A percentile compares a stretch with the other conserved stretches of the same genome.
These are phyloP conservation scores for Paspalum vaginatum DNA, from an alignment of 176 grass and related monocot genomes.

Conservation along the genomic window DNA sequence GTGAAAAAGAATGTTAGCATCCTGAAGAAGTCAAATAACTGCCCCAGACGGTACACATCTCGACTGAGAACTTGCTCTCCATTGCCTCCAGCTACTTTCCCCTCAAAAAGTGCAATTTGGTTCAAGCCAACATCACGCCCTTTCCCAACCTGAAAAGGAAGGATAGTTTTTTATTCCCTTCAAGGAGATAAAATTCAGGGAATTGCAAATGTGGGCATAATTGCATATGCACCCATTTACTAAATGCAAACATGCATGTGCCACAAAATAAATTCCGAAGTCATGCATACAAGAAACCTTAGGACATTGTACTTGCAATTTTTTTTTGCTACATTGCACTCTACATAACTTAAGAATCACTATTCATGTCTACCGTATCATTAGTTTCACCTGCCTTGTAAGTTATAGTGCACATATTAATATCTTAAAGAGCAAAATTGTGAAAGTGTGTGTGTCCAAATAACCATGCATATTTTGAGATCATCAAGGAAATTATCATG, in stretches of 20 bases:
- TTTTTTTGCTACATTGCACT: not conserved
- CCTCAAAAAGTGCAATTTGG: constrained; percentile 95
- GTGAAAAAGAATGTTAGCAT: constrained; percentile 98
- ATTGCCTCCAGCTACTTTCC: constrained; percentile 96
- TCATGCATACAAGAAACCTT: constrained; percentile 12
- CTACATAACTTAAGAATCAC: not conserved
- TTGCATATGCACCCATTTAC: constrained; percentile 1
- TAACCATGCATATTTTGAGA: constrained; percentile 2
- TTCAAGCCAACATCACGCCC: constrained; percentile 96
- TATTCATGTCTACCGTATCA: not conserved
- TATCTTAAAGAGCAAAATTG: not conserved
- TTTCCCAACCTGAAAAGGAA: constrained; percentile 80
- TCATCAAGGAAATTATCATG: not conserved
- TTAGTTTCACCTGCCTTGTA: not conserved
- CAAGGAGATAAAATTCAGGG: constrained; percentile 2
- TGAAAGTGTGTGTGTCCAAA: constrained; percentile 7
- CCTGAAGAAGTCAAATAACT: constrained; percentile 97
- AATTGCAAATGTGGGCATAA: not conserved
- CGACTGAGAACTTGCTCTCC: constrained; percentile 95
- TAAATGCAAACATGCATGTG: not conserved
- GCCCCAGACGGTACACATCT: constrained; percentile 90
- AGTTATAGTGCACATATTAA: not conserved
- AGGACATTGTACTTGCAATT: not conserved
- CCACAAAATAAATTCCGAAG: not conserved
- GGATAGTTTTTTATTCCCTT: not conserved